Evolutionary conservation across 1,139 yeast species (phyloP).

Genomic region (Hyphopichia wangnamkhiaoensis): DNA sequence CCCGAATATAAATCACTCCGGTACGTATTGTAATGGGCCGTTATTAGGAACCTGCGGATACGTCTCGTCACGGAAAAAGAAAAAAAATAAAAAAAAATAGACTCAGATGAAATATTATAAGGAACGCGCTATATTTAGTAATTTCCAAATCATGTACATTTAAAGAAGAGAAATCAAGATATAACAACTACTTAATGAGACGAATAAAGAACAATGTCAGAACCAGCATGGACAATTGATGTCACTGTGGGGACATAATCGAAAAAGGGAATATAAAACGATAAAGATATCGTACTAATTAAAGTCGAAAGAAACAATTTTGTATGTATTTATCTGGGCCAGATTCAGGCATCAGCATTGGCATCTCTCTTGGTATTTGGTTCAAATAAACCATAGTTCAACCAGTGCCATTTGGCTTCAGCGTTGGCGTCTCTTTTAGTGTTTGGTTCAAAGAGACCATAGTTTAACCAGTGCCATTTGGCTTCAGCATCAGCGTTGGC

Average conservation of each 20-base stretch:
- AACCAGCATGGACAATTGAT: background rate
- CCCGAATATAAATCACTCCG: too few species aligned
- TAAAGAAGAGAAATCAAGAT: background rate
- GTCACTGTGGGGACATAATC: background rate
- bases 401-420: slow-evolving; percentile 9
- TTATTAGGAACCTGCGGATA: background rate
- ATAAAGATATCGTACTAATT: too few species aligned
- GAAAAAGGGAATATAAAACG: too few species aligned
- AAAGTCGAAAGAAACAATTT: too few species aligned
- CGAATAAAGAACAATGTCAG: too few species aligned
- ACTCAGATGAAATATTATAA: too few species aligned
- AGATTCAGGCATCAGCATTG: slow-evolving; percentile 10
- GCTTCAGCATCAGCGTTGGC: slow-evolving; percentile 14
- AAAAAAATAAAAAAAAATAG: too few species aligned
- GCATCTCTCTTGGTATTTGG: slow-evolving; percentile 9
- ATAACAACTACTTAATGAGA: background rate
- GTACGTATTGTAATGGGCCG: background rate
- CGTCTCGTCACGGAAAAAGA: background rate
- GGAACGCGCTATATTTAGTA: background rate
- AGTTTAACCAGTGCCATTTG: slow-evolving; percentile 13
- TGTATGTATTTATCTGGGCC: too few species aligned
- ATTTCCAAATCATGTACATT: background rate
- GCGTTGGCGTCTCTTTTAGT: slow-evolving; percentile 12
- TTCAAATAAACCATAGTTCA: slow-evolving; percentile 6
- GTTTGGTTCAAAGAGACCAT: slow-evolving; percentile 14